Conservation (phyloP, 805 yeast species). For the Metschnikowia proteae region DNA sequence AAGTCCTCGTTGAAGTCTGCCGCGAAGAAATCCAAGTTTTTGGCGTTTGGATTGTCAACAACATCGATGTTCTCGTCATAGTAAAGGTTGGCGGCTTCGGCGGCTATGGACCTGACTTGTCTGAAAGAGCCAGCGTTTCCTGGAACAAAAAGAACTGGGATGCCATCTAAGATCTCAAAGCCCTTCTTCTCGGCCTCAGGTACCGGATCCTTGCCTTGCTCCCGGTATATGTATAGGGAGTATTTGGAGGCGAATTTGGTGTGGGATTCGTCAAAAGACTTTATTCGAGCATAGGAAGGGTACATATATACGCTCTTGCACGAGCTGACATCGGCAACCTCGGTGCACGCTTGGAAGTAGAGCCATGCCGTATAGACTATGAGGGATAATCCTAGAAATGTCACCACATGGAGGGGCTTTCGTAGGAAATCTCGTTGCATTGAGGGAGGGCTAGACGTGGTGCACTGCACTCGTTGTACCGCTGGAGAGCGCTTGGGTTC, state of each 20-base stretch:
- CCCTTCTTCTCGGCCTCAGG: conserved; percentile 42
- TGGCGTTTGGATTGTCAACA: conserved; percentile 26
- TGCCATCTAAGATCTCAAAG: conserved; percentile 48
- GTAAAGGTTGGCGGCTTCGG: conserved; percentile 62
- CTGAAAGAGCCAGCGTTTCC: conserved; percentile 95
- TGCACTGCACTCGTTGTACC: neutral
- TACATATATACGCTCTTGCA: conserved; percentile 76
- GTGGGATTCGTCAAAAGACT: conserved; percentile 66
- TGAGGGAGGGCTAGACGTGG: neutral
- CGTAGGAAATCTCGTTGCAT: conserved; percentile 14
- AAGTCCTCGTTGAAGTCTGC: conserved; percentile 95
- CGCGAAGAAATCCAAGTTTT: conserved; percentile 76
- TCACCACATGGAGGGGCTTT: conserved; percentile 16
- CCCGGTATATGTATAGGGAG: conserved; percentile 81
- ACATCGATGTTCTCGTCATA: conserved; percentile 31
- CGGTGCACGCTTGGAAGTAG: conserved; percentile 9
- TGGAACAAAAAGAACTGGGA: conserved; percentile 90
- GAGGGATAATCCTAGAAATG: conserved; percentile 10
- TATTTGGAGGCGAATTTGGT: conserved; percentile 76
- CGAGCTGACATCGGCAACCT: conserved; percentile 34
- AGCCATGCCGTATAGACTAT: conserved; percentile 10
- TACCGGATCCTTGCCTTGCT: conserved; percentile 61
- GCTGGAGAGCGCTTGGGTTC: neutral
- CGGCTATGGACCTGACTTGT: conserved; percentile 90
- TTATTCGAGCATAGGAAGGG: conserved; percentile 75